Base-by-base conservation (phyloP, 192 early-diverging fungal genomes). In the Coemansia erecta region DNA sequence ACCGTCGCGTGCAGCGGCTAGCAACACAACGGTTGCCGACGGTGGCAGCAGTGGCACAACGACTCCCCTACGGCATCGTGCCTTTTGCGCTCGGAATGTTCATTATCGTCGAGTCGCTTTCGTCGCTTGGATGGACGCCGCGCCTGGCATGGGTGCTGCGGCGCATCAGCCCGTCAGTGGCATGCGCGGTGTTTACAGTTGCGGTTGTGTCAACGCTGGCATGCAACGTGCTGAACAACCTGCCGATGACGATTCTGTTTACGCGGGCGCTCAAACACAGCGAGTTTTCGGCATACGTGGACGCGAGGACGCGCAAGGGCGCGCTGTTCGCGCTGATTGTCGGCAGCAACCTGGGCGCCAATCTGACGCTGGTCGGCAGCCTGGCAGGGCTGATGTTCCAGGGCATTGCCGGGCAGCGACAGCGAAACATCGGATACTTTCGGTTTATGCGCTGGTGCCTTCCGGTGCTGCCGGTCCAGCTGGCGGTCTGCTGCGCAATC, bases 11-110 rank as follows among this genome's bases (percentile, higher is more conserved):
- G 12, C 17, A 57, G 44, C 2, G n/a, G n/a, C 8, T 50, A 18
- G 33, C 46, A 22, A 44, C 55, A 22, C 33, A 52, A 37, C 66
- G 67, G 23, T 62, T 84, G 8, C 89, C 87, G 6, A 85, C 84
- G 2, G 57, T 88, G 0, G 58, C 37, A 1, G 69, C 77, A 18
- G 81, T 83, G 13, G 40, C 70, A n/a, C 60, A 59, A 35, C 80
- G 92, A 6, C 83, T 94, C 64, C 93, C 93, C 1, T 93, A 86
- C 81, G 63, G 69, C 4, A 84, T 95, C 17, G 65, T 90, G 11
- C 89, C 91, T 0, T 95, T 95, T 69, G 76, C 85, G 11, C 66
- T 94, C 26, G 87, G 91, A 18, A 92, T 93, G 90, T 95, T 95
- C 77, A 87, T 93, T 54, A 79, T 94, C 31, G 87, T 91, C 11